phyloP scores from a whole-genome alignment of 73 alveolate genomes.

The Diophrys appendiculata region DNA sequence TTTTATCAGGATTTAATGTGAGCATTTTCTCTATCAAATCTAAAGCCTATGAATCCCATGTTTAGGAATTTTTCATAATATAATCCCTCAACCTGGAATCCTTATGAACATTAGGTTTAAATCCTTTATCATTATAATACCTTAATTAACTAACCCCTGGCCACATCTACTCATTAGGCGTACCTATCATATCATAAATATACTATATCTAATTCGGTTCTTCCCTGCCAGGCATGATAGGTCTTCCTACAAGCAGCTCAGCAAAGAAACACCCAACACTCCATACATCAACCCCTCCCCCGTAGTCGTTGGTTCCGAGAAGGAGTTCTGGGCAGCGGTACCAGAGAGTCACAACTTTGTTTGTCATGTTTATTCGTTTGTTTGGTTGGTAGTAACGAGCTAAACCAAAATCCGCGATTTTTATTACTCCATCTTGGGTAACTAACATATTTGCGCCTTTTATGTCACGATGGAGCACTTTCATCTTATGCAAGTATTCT shows the following conservation, averaged over 20 bases:
- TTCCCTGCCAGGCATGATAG: conserved; percentile 73
- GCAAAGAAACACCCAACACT: conserved; percentile 94
- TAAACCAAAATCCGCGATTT: conserved; percentile 93
- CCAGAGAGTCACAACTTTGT: conserved; percentile 91
- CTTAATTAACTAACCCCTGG: not conserved
- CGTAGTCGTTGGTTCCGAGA: conserved; percentile 80
- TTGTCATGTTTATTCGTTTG: conserved; percentile 62
- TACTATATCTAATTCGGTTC: conserved; percentile 83
- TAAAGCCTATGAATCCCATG: conserved; percentile 62
- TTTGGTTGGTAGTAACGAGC: conserved; percentile 48
- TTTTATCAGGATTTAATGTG: conserved; percentile 81
- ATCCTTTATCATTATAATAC: not conserved
- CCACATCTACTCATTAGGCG: conserved; percentile 51
- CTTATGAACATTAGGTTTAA: not conserved
- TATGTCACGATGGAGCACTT: conserved; percentile 86
- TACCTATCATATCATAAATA: conserved; percentile 80
- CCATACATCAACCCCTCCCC: conserved; percentile 90
- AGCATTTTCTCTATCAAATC: conserved; percentile 81
- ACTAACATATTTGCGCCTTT: conserved; percentile 83
- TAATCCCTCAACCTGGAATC: conserved; percentile 65
- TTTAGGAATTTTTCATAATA: conserved; percentile 41
- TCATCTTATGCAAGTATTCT: conserved; percentile 77
- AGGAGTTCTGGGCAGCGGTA: conserved; percentile 95
- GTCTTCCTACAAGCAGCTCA: conserved; percentile 81
- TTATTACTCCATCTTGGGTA: conserved; percentile 25